Conservation (phyloP, 768 basidiomycete species). For the Podaxis pistillaris region DNA sequence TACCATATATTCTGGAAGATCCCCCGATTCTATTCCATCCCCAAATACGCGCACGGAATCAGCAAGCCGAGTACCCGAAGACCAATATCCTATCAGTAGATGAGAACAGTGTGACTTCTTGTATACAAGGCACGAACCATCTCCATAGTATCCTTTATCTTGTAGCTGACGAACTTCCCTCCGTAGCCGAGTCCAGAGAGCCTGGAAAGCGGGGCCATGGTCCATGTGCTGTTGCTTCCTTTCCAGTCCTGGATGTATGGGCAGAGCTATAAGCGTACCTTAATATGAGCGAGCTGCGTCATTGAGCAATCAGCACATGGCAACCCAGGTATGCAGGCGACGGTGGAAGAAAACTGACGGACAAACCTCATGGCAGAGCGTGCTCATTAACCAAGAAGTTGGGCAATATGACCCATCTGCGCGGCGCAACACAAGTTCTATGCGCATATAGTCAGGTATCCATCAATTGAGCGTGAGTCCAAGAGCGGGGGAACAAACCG, state of each 20-base stretch:
- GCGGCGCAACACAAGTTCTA: slow-evolving; percentile 75
- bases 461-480: neutral
- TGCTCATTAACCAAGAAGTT: slow-evolving; percentile 68
- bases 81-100: slow-evolving; percentile 67
- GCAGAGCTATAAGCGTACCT: slow-evolving; percentile 38
- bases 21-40: slow-evolving; percentile 49
- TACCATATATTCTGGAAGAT: slow-evolving; percentile 80
- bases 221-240: slow-evolving; percentile 63
- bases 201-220: slow-evolving; percentile 75
- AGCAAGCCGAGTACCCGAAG: slow-evolving; percentile 65
- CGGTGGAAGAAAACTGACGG: neutral
- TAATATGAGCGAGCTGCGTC: slow-evolving; percentile 75
- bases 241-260: neutral
- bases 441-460: neutral
- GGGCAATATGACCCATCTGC: slow-evolving; percentile 60
- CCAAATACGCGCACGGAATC: slow-evolving; percentile 60
- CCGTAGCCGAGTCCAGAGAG: slow-evolving; percentile 65
- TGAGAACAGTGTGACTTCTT: neutral
- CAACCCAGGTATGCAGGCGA: neutral
- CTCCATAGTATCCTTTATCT: slow-evolving; percentile 75
- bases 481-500: slow-evolving; percentile 37
- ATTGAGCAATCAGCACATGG: neutral
- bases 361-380: slow-evolving; percentile 79
- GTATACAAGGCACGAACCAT: slow-evolving; percentile 46
- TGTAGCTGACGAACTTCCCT: slow-evolving; percentile 71